Base-by-base conservation (phyloP, 441 rosid species). In the Populus tomentosa region DNA sequence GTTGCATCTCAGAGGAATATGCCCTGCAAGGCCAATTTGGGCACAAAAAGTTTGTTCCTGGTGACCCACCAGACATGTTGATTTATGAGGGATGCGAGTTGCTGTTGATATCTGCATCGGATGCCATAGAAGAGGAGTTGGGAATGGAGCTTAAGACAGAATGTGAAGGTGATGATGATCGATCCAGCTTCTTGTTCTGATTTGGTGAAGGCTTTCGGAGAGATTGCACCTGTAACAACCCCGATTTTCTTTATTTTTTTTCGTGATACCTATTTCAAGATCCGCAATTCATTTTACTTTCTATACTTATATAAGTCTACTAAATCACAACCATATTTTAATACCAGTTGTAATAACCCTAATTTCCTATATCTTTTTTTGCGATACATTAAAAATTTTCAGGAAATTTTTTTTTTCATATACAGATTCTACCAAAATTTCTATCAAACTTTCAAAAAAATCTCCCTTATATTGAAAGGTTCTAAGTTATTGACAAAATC, bases 21-120 rank as follows among this genome's bases (percentile, higher is more conserved):
- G 90, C 84, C 77, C 73, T 94, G 16, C 94, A 92, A 79, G 92
- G 84, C 8, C 81, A 72, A 70, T 82, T 91, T 30, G 91, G 93
- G 30, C 83, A 86, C 32, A 82, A 68, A 53, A 74, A 88, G 71
- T 91, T 65, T 36, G 38, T 81, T 0, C 87, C 89, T 0, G 94
- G 89, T 0, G 94, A 92, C 75, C 97, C 94, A 2, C 90, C 89
- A 0, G 92, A 92, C 77, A 84, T 91, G 50, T 61, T 92, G 81
- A 91, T 90, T 81, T 86, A 89, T 33, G 94, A 94, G 82, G 97
- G 93, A 46, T 92, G 97, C 10, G 97, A 92, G 83, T 80, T 94
- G 13, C 75, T 91, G 77, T 81, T 92, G 70, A 91, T 94, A 72
- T 71, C 91, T 0, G 94, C 97, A 0, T 87, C 92, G 0, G 95